These are phyloP conservation scores for Termitomyces sp. DNA, from an alignment of 768 basidiomycete species.

Conservation along the genomic window DNA sequence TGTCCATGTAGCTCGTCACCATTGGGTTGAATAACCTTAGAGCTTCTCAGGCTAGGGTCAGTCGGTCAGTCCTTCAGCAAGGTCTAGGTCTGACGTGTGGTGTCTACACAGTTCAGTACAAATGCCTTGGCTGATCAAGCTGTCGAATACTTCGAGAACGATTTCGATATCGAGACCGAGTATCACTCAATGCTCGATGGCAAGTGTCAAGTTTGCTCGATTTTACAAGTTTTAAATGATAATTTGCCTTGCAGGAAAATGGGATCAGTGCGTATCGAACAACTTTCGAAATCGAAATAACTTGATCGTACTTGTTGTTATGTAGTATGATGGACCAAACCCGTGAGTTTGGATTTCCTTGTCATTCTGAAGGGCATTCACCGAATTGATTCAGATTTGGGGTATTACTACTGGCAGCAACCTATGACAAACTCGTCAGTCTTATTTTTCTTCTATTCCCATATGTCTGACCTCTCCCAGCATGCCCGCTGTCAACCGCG, in stretches of 20 bases:
- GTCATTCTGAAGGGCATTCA: not conserved
- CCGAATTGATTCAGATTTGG: constrained; percentile 30
- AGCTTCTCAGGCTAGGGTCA: constrained; percentile 53
- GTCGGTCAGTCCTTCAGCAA: constrained; percentile 1
- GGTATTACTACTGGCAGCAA: constrained; percentile 69
- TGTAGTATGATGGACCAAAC: constrained; percentile 67
- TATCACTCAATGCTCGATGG: constrained; percentile 57
- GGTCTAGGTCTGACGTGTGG: not conserved
- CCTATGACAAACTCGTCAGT: constrained; percentile 57
- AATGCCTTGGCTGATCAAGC: constrained; percentile 53
- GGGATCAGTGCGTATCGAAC: constrained; percentile 45
- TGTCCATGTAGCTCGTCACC: constrained; percentile 32
- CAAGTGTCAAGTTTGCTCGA: constrained; percentile 3
- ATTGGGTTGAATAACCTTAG: constrained; percentile 58
- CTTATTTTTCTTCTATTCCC: not conserved
- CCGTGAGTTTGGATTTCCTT: constrained; percentile 23
- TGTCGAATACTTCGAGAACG: constrained; percentile 50
- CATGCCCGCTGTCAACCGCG: constrained; percentile 46
- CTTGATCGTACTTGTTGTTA: not conserved
- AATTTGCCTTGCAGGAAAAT: constrained; percentile 39
- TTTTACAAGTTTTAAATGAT: not conserved
- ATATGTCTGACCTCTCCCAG: constrained; percentile 18
- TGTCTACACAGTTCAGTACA: constrained; percentile 36
- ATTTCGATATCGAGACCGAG: constrained; percentile 52
- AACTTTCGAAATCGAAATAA: not conserved